Percentiles rank a stretch among this genome's conserved stretches.
Evolutionary conservation across 176 grass and related monocot genomes (phyloP).

Genomic region (Carex cristatella): DNA sequence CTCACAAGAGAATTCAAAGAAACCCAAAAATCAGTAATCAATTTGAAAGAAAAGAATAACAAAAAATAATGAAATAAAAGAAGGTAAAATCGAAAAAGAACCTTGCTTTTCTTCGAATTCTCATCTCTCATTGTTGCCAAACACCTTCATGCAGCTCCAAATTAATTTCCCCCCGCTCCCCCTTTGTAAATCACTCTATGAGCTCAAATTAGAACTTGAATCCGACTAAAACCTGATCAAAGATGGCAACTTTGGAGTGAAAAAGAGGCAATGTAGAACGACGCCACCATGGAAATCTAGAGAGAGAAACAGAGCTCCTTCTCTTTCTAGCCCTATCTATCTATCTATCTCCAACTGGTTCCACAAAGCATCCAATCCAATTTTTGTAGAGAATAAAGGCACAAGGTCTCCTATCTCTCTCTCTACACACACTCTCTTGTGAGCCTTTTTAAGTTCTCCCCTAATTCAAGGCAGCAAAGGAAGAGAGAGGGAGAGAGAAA

Average conservation of each 20-base stretch:
- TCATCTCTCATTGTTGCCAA: conserved; percentile 30
- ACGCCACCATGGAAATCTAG: neutral
- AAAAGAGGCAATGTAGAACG: conserved; percentile 3
- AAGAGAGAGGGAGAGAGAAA: neutral
- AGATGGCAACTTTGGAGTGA: neutral
- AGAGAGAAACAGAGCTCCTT: neutral
- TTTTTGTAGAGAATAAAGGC: conserved; percentile 21
- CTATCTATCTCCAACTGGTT: neutral
- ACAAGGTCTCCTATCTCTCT: neutral
- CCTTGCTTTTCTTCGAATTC: conserved; percentile 29
- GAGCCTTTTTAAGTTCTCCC: conserved; percentile 17
- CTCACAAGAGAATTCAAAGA: conserved; percentile 31
- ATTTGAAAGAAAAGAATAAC: neutral
- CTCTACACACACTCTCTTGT: neutral
- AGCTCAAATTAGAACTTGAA: neutral
- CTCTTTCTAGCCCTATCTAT: neutral
- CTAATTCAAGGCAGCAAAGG: conserved; percentile 20
- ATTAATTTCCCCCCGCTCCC: neutral
- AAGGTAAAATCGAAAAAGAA: neutral
- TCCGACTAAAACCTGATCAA: neutral
- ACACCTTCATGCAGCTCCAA: conserved; percentile 30
- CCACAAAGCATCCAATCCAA: conserved; percentile 13
- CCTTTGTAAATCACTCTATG: too few species aligned
- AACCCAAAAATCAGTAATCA: conserved; percentile 8
- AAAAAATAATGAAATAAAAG: neutral